A percentile compares a stretch with the other conserved stretches of the same genome.
Evolutionary conservation across 2,329 filamentous ascomycete genomes (phyloP).

Genomic region (Calonectria naviculata): DNA sequence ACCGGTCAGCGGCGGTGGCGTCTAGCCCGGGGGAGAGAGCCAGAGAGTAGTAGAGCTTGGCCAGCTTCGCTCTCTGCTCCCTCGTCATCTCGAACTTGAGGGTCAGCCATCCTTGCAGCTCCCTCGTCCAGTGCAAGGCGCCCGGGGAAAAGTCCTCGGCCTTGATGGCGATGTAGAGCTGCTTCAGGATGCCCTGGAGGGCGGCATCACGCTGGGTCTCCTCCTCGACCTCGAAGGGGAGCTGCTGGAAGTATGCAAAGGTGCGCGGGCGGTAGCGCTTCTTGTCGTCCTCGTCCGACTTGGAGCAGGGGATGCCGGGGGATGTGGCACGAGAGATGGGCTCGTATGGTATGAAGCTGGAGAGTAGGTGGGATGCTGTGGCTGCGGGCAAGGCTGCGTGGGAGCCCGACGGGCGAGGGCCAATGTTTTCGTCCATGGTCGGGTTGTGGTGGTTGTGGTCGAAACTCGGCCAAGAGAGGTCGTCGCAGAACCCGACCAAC

Average conservation of each 20-base stretch:
- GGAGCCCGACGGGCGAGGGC: slow-evolving; percentile 45
- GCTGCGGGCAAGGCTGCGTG: slow-evolving; percentile 45
- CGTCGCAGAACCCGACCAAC: slow-evolving; percentile 24
- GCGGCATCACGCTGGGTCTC: slow-evolving; percentile 81
- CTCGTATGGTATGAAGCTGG: slow-evolving; percentile 62
- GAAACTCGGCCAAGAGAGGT: slow-evolving; percentile 1
- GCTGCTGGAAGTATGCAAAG: slow-evolving; percentile 90
- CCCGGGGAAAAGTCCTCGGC: slow-evolving; percentile 95
- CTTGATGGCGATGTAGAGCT: slow-evolving; percentile 91
- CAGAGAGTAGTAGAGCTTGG: slow-evolving; percentile 94
- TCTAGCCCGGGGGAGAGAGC: slow-evolving; percentile 91
- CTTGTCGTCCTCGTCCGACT: slow-evolving; percentile 62
- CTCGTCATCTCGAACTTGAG: slow-evolving; percentile 97
- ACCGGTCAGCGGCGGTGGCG: slow-evolving; percentile 83
- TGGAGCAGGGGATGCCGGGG: slow-evolving; percentile 72
- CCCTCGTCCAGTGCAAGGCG: slow-evolving; percentile 95
- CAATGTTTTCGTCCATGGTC: slow-evolving; percentile 53
- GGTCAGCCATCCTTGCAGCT: slow-evolving; percentile 93
- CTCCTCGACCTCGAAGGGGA: slow-evolving; percentile 90
- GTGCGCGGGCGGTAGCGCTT: slow-evolving; percentile 86
- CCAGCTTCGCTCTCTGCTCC: slow-evolving; percentile 83
- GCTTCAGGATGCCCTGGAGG: slow-evolving; percentile 88
- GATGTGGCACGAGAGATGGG: slow-evolving; percentile 89
- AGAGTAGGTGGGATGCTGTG: slow-evolving; percentile 45
- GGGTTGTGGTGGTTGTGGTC: slow-evolving; percentile 9